Base-by-base conservation (phyloP, 2,329 filamentous ascomycete species). In the Ambrosiella beaveri region DNA sequence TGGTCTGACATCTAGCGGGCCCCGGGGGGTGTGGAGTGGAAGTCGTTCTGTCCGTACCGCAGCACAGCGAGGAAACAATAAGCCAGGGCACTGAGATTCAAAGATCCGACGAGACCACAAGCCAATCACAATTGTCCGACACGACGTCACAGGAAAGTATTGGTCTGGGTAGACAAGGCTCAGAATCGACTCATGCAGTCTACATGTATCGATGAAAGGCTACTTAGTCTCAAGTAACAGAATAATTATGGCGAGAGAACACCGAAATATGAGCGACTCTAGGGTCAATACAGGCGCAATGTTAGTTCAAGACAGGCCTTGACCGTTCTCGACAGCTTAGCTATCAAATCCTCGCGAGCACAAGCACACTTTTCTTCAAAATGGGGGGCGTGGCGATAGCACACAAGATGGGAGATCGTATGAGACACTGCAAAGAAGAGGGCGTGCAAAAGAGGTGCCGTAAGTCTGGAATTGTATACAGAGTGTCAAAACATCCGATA, bases 1-100 rank as follows among this genome's bases (percentile, higher is more conserved):
- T 61, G 59, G 59, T 27, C 59, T 61, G 59, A 61, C 59, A 61
- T 61, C 35, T 44, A 36, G 57, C 40, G 56, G 56, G 27, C 56
- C 55, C 50, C 50, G 49, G 57, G 58, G 58, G 58, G 58, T 52
- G 53, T 54, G 61, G 58, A 49, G 53, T 54, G 61, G 58, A 49
- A 59, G 61, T 58, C 51, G 59, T 54, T 49, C 50, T 45, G 36
- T 45, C 36, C 49, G 50, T 36, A 36, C 50, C 12, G 50, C 27
- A 53, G 27, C 12, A 13, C 37, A 37, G 36, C n/a, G 51, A 54
- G 13, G 38, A 40, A 53, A 40, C 51, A 15, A 37, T 17, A 39
- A 39, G 37, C 8, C 7, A 54, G 36, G 19, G 35, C n/a, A 38
- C 35, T 8, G 35, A 15, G 17, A 39, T 39, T 19, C 36, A 39